A percentile compares a stretch with the other conserved stretches of the same genome.
Conservation (phyloP, 257 asterid species). For the Solanum ossicruentum region DNA sequence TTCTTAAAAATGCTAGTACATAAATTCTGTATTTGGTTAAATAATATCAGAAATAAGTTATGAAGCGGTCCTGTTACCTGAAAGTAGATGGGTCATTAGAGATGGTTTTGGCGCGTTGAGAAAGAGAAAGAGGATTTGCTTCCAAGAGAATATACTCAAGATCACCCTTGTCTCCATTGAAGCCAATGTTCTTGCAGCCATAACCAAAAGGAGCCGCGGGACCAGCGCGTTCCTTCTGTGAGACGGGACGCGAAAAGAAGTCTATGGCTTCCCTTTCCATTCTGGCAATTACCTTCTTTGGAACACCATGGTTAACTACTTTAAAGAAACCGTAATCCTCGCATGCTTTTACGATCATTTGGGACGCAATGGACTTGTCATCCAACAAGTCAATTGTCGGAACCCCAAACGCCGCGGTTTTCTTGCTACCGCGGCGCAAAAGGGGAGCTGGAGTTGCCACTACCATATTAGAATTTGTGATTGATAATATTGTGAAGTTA, state of each 20-base stretch:
- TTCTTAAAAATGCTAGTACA: too few species aligned
- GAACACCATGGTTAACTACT: constrained; percentile 47
- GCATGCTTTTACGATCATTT: constrained; percentile 41
- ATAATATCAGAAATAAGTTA: too few species aligned
- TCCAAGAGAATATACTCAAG: constrained; percentile 57
- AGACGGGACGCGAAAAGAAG: constrained; percentile 39
- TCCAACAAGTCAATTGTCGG: constrained; percentile 46
- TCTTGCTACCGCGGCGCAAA: constrained; percentile 11
- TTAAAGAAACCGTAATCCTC: constrained; percentile 56
- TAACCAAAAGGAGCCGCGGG: constrained; percentile 59
- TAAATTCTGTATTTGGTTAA: too few species aligned
- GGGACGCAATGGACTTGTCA: constrained; percentile 16
- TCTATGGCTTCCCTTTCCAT: constrained; percentile 29
- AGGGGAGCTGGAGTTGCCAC: constrained; percentile 17
- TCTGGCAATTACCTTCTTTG: constrained; percentile 21
- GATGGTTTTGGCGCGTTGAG: constrained; percentile 23
- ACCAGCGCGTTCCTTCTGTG: constrained; percentile 39
- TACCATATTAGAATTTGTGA: constrained; percentile 20
- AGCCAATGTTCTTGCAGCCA: constrained; percentile 66
- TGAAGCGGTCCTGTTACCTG: constrained; percentile 20
- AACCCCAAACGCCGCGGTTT: constrained; percentile 21
- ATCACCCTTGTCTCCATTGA: constrained; percentile 66
- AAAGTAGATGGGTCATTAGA: constrained; percentile 30
- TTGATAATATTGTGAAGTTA: neutral
- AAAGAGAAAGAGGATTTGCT: constrained; percentile 28